Conservation (phyloP, 2,329 filamentous ascomycete genomes). For the Talaromyces piceae region DNA sequence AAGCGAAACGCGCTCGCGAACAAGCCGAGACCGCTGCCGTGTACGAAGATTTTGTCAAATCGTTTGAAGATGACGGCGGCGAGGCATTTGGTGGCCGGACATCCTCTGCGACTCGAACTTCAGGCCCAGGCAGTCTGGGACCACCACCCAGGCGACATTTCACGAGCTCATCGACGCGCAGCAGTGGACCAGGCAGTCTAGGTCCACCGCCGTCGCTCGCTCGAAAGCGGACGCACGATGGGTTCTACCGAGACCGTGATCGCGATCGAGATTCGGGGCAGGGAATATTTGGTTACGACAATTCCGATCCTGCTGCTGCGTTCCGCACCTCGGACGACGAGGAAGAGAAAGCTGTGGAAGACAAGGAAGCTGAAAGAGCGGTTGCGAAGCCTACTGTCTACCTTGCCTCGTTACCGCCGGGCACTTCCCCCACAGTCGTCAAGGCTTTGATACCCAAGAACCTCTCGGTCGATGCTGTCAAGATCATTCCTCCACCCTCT, state of each 20-base stretch:
- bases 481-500: conserved; percentile 54
- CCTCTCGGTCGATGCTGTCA: conserved; percentile 64
- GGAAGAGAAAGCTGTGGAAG: conserved; percentile 32
- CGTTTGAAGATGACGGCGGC: conserved; percentile 41
- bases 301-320: conserved; percentile 32
- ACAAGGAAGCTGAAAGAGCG: conserved; percentile 39
- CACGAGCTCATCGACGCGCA: conserved; percentile 33
- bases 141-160: conserved; percentile 56
- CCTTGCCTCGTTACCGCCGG: conserved; percentile 47
- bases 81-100: conserved; percentile 14
- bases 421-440: conserved; percentile 43
- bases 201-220: conserved; percentile 35
- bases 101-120: conserved; percentile 22
- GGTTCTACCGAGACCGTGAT: conserved; percentile 30
- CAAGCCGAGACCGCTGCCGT: conserved; percentile 81
- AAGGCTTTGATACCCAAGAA: conserved; percentile 45
- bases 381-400: conserved; percentile 50
- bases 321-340: conserved; percentile 40
- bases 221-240: conserved; percentile 39
- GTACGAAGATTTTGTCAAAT: conserved; percentile 81
- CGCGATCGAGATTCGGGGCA: conserved; percentile 33
- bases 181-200: conserved; percentile 45
- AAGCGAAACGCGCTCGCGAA: conserved; percentile 78
- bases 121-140: conserved; percentile 24
- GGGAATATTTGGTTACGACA: conserved; percentile 36